These are phyloP conservation scores for Colletotrichum musicola DNA, from an alignment of 2,329 filamentous ascomycete genomes.

Conservation along the genomic window DNA sequence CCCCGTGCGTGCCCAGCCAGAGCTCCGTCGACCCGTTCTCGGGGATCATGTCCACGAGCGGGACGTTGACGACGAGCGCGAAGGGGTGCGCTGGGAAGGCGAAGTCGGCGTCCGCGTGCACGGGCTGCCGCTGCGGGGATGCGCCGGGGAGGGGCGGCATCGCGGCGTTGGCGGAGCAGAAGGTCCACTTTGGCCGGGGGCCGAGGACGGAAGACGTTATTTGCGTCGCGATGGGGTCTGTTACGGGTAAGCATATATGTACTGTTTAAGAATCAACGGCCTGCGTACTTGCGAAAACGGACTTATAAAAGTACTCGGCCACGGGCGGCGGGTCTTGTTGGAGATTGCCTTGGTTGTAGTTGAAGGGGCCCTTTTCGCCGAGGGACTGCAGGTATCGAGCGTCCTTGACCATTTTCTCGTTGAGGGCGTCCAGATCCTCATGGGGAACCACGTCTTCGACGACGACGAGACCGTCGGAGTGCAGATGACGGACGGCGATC, in stretches of 20 bases:
- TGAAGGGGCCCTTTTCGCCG: slow-evolving; percentile 69
- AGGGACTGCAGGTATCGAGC: slow-evolving; percentile 62
- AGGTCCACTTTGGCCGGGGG: slow-evolving; percentile 67
- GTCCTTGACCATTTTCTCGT: slow-evolving; percentile 70
- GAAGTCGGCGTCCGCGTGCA: slow-evolving; percentile 72
- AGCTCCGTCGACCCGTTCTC: slow-evolving; percentile 69
- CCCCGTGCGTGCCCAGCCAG: slow-evolving; percentile 68
- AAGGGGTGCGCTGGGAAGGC: slow-evolving; percentile 66
- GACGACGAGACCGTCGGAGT: slow-evolving; percentile 68
- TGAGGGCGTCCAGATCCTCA: slow-evolving; percentile 65
- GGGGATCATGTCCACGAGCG: slow-evolving; percentile 62
- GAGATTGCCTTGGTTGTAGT: slow-evolving; percentile 73
- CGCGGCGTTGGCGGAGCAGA: slow-evolving; percentile 69
- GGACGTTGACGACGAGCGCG: slow-evolving; percentile 66
- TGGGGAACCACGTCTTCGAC: slow-evolving; percentile 65
- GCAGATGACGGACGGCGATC: slow-evolving; percentile 63
- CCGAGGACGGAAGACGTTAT: slow-evolving; percentile 67
- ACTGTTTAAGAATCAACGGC: slow-evolving; percentile 35
- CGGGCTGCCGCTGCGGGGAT: slow-evolving; percentile 61
- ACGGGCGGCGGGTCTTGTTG: slow-evolving; percentile 71
- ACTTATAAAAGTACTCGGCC: slow-evolving; percentile 59
- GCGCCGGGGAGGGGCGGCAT: slow-evolving; percentile 61
- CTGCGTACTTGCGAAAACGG: slow-evolving; percentile 65
- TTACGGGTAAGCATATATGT: no score
- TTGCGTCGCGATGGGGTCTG: slow-evolving; percentile 68